A percentile compares a stretch with the other conserved stretches of the same genome.
phyloP scores from a whole-genome alignment of 805 yeast genomes.

The Hanseniaspora occidentalis region DNA sequence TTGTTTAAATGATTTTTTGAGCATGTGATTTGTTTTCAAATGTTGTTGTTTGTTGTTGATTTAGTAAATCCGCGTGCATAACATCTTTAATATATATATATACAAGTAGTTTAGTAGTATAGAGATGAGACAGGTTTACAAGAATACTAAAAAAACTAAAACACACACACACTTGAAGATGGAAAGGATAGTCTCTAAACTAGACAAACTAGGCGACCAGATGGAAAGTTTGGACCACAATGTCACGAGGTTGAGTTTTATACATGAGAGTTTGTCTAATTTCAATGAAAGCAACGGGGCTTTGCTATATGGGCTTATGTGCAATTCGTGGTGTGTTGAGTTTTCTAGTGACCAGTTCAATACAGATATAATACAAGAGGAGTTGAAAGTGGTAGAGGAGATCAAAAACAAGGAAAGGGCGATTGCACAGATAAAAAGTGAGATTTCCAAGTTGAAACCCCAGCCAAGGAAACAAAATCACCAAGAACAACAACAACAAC shows the following conservation, averaged over 20 bases:
- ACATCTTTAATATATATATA: too few species aligned
- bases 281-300: slow-evolving; percentile 74
- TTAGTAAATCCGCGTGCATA: too few species aligned
- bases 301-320: slow-evolving; percentile 64
- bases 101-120: too few species aligned
- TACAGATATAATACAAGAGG: background rate
- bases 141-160: slow-evolving; percentile 27
- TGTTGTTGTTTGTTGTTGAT: too few species aligned
- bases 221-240: slow-evolving; percentile 45
- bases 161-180: too few species aligned
- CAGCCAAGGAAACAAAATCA: too few species aligned
- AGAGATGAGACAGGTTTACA: slow-evolving; percentile 10
- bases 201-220: slow-evolving; percentile 35
- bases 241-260: slow-evolving; percentile 40
- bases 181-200: slow-evolving; percentile 30
- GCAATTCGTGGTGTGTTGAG: slow-evolving; percentile 83
- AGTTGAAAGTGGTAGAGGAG: background rate
- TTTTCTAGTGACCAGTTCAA: slow-evolving; percentile 24
- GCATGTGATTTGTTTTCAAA: too few species aligned
- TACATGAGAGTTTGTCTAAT: slow-evolving; percentile 48
- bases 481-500: too few species aligned
- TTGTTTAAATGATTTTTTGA: too few species aligned
- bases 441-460: background rate
- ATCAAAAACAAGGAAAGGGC: background rate
- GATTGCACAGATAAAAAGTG: background rate